phyloP scores from a whole-genome alignment of 2,329 filamentous ascomycete genomes.

The Monosporascus sp. region DNA sequence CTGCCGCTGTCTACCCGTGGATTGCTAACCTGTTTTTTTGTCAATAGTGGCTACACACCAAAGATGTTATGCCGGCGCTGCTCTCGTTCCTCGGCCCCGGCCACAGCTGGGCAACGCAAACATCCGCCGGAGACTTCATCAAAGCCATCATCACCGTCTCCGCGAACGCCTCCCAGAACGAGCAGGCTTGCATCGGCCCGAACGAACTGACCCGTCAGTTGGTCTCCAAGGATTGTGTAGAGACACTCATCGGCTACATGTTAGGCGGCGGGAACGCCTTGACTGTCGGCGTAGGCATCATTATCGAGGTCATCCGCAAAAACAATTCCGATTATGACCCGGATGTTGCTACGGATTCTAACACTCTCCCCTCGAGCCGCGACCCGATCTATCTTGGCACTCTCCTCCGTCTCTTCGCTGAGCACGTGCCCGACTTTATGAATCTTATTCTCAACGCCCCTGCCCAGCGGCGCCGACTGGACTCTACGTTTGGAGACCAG shows the following conservation, averaged over 20 bases:
- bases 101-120: slow-evolving; percentile 85
- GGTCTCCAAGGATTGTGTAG: slow-evolving; percentile 79
- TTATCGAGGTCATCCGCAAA: slow-evolving; percentile 98
- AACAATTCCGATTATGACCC: slow-evolving; percentile 99
- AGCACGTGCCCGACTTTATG: slow-evolving; percentile 93
- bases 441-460: slow-evolving; percentile 75
- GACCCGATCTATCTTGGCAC: slow-evolving; percentile 96
- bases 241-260: slow-evolving; percentile 87
- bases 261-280: slow-evolving; percentile 87
- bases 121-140: slow-evolving; percentile 92
- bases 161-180: slow-evolving; percentile 94
- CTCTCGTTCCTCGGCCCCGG: slow-evolving; percentile 83
- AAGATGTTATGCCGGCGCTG: slow-evolving; percentile 80
- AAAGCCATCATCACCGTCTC: slow-evolving; percentile 99
- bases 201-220: slow-evolving; percentile 95
- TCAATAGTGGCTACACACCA: slow-evolving; percentile 79
- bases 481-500: slow-evolving; percentile 82
- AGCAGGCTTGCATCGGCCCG: slow-evolving; percentile 97
- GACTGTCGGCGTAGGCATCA: slow-evolving; percentile 92
- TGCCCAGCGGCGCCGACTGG: slow-evolving; percentile 68
- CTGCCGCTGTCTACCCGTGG: background rate
- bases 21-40: slow-evolving; percentile 13
- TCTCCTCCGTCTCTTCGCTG: slow-evolving; percentile 80
- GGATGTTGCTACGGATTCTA: slow-evolving; percentile 77
- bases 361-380: slow-evolving; percentile 72